These are phyloP conservation scores for Colletotrichum musae DNA, from an alignment of 2,329 filamentous ascomycete genomes.

Conservation along the genomic window DNA sequence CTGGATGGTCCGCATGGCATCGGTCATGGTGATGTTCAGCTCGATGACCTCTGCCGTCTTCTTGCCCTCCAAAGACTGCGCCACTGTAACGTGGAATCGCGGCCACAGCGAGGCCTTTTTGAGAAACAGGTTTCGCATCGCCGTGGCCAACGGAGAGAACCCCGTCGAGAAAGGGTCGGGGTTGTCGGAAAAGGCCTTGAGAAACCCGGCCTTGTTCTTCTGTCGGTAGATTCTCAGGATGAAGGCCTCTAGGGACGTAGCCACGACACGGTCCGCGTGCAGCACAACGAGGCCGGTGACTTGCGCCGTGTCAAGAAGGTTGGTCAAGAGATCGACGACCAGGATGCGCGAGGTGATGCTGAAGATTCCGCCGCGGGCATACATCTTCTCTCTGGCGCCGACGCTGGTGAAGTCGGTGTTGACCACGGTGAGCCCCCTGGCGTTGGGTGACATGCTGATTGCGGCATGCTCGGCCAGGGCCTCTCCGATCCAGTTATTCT, in stretches of 20 bases:
- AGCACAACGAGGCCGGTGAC: conserved; percentile 90
- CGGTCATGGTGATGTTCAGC: conserved; percentile 95
- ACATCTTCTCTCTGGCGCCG: conserved; percentile 90
- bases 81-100: conserved; percentile 91
- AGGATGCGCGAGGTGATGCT: conserved; percentile 96
- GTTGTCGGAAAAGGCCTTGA: conserved; percentile 96
- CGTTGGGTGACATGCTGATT: conserved; percentile 85
- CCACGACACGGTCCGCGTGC: conserved; percentile 88
- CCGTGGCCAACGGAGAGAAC: conserved; percentile 88
- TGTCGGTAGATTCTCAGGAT: conserved; percentile 94
- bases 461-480: conserved; percentile 95
- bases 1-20: conserved; percentile 93
- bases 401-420: conserved; percentile 96
- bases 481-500: conserved; percentile 98
- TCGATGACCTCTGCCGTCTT: conserved; percentile 98
- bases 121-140: conserved; percentile 94
- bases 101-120: conserved; percentile 93
- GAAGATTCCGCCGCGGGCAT: conserved; percentile 89
- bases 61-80: conserved; percentile 89
- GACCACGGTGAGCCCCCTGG: conserved; percentile 89
- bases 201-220: conserved; percentile 92
- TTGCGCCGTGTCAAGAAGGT: conserved; percentile 83
- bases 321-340: conserved; percentile 93
- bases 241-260: conserved; percentile 93
- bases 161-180: conserved; percentile 92